phyloP scores from a whole-genome alignment of 768 basidiomycete genomes.

The Mycena maculata region DNA sequence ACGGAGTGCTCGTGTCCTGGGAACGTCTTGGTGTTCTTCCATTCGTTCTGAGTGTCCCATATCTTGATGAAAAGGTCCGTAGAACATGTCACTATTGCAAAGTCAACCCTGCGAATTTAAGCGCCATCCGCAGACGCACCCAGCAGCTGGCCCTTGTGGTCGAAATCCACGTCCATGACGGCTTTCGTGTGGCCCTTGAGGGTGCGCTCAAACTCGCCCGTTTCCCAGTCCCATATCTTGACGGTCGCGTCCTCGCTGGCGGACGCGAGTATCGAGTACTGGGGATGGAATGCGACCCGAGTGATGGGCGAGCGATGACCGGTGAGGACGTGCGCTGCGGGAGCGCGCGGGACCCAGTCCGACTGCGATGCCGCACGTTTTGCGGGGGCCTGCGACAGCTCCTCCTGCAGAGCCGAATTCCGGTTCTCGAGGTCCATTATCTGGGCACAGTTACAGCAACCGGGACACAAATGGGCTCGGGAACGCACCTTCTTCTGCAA shows the following conservation, averaged over 20 bases:
- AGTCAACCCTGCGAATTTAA: background rate
- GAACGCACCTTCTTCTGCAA: conserved; percentile 63
- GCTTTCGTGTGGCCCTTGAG: conserved; percentile 93
- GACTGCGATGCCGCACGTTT: conserved; percentile 71
- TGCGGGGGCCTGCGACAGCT: conserved; percentile 60
- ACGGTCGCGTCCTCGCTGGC: conserved; percentile 91
- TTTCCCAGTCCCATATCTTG: conserved; percentile 98
- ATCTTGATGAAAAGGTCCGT: conserved; percentile 92
- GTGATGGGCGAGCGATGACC: conserved; percentile 85
- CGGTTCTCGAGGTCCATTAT: conserved; percentile 95
- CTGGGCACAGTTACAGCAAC: conserved; percentile 53
- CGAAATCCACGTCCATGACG: conserved; percentile 89
- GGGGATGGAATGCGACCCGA: conserved; percentile 86
- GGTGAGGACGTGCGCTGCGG: conserved; percentile 79
- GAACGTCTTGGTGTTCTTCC: conserved; percentile 88
- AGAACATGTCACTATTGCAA: conserved; percentile 70
- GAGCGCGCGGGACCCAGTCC: conserved; percentile 91
- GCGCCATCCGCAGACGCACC: conserved; percentile 58
- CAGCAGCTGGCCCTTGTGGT: conserved; percentile 84
- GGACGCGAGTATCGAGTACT: conserved; percentile 83
- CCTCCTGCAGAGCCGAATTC: conserved; percentile 83
- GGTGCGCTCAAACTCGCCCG: conserved; percentile 92
- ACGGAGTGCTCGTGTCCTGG: conserved; percentile 94
- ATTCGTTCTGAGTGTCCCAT: conserved; percentile 92
- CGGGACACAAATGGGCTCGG: background rate